Evolutionary conservation across 2,329 filamentous ascomycete genomes (phyloP), one percentile per base, ranked within the genome.

Genomic region (Hymenoscyphus occultus): DNA sequence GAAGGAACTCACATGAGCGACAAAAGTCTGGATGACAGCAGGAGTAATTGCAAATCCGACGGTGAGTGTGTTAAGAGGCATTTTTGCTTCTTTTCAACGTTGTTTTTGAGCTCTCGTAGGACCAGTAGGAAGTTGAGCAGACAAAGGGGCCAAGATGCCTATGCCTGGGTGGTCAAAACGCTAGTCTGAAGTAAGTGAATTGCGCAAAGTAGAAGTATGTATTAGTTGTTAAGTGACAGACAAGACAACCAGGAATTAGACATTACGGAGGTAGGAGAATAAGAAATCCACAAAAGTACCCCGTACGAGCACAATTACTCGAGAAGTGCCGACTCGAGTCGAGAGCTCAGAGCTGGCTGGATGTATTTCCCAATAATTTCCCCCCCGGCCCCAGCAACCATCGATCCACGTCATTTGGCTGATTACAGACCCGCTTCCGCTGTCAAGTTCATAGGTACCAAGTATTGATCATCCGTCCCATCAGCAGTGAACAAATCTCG

Each of bases 1-100:
- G 35, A 35, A 28, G 51, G 32, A 16, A 80, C 88, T 72, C 83
- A 93, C 91, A 83, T 98, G 95, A 65, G 89, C 89, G 72, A 98
- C 82, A 68, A 94, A 88, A 14, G 94, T 97, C 70, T 91, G 89
- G 64, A 98, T 84, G 58, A 96, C 90, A 3, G 91, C 93, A 13
- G 95, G 94, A 68, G 93, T 92, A 63, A 97, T 90, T 60, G 93
- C 93, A 69, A 92, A 84, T 64, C 89, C 87, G 66, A 98, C 89
- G 14, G 90, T 88, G 48, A 94, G 84, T 19, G 93, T 96, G 78
- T 91, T 93, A 73, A 95, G 85, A 7, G 70, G 68, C 75, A 76
- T 76, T 14, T 31, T 64, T 66, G 58, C 35, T 40, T 57, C 32
- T 64, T 39, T 28, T 7, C 35, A 0, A 4, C 5, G 35, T 35